Percentiles rank a stretch among this genome's conserved stretches.
Evolutionary conservation across 768 basidiomycete species (phyloP).

Genomic region (Naganishia vishniacii): DNA sequence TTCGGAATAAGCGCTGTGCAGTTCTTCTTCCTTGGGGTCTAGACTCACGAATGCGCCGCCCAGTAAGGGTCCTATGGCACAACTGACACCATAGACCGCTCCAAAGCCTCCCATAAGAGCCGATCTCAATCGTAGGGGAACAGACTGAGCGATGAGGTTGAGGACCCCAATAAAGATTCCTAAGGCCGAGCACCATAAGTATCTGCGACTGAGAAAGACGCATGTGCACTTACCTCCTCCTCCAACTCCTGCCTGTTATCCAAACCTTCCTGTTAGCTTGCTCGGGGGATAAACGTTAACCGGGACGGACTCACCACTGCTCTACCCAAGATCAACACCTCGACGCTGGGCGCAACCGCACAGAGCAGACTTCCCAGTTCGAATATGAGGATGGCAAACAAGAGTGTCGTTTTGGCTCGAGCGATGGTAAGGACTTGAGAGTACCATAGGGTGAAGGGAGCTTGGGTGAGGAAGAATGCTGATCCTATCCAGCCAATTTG

Average conservation of each 20-base stretch:
- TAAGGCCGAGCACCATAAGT: neutral
- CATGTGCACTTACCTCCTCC: conserved; percentile 34
- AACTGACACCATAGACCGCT: conserved; percentile 46
- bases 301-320: conserved; percentile 47
- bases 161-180: conserved; percentile 45
- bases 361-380: conserved; percentile 54
- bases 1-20: conserved; percentile 31
- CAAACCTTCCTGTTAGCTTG: no score
- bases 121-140: conserved; percentile 35
- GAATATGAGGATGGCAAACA: conserved; percentile 49
- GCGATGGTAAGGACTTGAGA: conserved; percentile 46
- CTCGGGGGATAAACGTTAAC: no score
- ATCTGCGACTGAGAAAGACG: conserved; percentile 49
- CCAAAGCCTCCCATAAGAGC: conserved; percentile 45
- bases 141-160: conserved; percentile 25
- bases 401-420: conserved; percentile 45
- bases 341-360: conserved; percentile 47
- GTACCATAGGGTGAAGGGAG: conserved; percentile 6
- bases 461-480: conserved; percentile 48
- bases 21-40: conserved; percentile 21
- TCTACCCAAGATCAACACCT: conserved; percentile 50
- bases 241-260: conserved; percentile 11
- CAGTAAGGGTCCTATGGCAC: conserved; percentile 46
- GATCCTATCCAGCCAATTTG: conserved; percentile 33
- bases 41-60: conserved; percentile 51